These are phyloP conservation scores for Mallotus repandus DNA, from an alignment of 441 rosid species.

Conservation along the genomic window DNA sequence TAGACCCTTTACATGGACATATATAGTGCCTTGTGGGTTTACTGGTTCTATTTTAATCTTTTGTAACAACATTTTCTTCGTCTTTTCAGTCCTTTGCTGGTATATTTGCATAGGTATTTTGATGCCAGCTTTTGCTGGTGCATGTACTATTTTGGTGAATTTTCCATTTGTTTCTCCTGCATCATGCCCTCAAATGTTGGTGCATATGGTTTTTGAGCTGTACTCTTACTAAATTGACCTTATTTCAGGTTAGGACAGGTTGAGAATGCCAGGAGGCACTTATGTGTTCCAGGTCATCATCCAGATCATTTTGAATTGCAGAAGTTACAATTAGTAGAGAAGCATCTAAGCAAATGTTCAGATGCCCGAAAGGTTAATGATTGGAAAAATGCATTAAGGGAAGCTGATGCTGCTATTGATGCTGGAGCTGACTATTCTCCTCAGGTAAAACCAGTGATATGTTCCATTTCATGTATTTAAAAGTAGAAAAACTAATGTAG, in stretches of 20 bases:
- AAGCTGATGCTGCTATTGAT: slow-evolving; percentile 68
- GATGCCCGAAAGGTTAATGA: slow-evolving; percentile 64
- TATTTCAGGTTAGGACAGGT: slow-evolving; percentile 80
- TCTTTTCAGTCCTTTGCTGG: slow-evolving; percentile 11
- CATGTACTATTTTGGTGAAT: slow-evolving; percentile 5
- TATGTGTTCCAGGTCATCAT: slow-evolving; percentile 52
- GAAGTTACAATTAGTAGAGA: slow-evolving; percentile 72
- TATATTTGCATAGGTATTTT: slow-evolving; percentile 10
- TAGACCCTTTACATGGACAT: neutral
- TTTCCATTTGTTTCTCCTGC: slow-evolving; percentile 8
- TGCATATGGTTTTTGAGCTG: neutral
- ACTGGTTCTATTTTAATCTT: neutral
- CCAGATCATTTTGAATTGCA: slow-evolving; percentile 54
- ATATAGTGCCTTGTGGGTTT: neutral
- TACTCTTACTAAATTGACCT: slow-evolving; percentile 13
- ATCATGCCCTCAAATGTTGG: slow-evolving; percentile 5
- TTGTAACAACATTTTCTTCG: neutral
- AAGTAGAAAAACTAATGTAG: slow-evolving; percentile 5
- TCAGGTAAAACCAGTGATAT: slow-evolving; percentile 46
- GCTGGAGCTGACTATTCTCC: slow-evolving; percentile 82
- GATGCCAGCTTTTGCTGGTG: slow-evolving; percentile 9
- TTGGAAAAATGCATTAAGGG: slow-evolving; percentile 72
- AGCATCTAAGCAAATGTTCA: slow-evolving; percentile 60
- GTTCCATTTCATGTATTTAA: neutral
- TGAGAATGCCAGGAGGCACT: slow-evolving; percentile 66